Evolutionary conservation across 306 rosid genomes (phyloP), one percentile per base, ranked within the genome.

Genomic region (Trifolium repens): DNA sequence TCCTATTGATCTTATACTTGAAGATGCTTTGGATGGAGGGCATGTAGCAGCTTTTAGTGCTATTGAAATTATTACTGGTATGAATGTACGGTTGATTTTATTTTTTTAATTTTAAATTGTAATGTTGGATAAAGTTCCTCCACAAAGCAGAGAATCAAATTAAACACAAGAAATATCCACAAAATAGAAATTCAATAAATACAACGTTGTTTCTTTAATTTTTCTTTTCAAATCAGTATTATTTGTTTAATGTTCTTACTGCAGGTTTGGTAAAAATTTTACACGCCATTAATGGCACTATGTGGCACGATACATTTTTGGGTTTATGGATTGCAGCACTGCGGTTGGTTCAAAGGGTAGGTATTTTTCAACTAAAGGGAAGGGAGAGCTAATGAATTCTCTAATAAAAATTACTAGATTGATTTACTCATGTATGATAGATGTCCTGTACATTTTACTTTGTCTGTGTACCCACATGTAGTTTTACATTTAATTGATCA

Each of bases 291-390:
- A 87, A 91, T 82, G 87, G 85, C 73, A 70, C 89, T 76, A 62
- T 88, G 76, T 94, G 98, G 97, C 97, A 90, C 76, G 60, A 77
- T 47, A 79, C 97, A 63, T 94, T 94, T 86, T 85, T 94, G 80
- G 94, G 94, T 78, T 78, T 94, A 80, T 94, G 98, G 98, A 74
- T 87, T 81, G 85, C 98, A 79, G 94, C 96, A 30, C 83, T 94
- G 32, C 94, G 96, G 49, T 90, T 91, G 62, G 88, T 94, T 78
- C 98, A 90, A 82, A 91, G 97, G 97, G 97, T 94, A 86, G 74
- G 89, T 83, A 71, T 76, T 72, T 42, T 74, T 81, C 15, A 64
- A 55, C 24, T 16, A 43, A 77, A 37, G 40, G 15, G 50, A 19
- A 68, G 57, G 58, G 64, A 69, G 73, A 68, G 39, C 60, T 55